Percentiles rank a stretch among this genome's conserved stretches.
phyloP scores from a whole-genome alignment of 305 asterid species.

The Plantago coronopus region DNA sequence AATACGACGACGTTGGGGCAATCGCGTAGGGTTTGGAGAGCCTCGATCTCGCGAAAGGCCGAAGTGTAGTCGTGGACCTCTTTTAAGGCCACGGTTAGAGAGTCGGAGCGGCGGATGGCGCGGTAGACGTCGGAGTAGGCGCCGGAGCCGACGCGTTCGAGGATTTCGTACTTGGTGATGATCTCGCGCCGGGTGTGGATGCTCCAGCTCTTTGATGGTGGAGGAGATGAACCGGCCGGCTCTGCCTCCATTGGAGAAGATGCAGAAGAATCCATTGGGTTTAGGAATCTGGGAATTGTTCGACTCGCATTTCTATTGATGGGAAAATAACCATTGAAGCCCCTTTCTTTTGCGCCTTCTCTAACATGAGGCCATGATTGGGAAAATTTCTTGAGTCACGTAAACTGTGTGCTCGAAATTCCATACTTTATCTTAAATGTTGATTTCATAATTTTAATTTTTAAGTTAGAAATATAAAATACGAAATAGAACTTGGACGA shows the following conservation, averaged over 20 bases:
- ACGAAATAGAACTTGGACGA: too few species aligned
- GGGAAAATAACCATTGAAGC: not conserved
- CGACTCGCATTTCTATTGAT: too few species aligned
- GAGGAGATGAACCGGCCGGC: slow-evolving; percentile 12
- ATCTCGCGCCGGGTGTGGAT: slow-evolving; percentile 80
- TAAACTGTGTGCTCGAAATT: too few species aligned
- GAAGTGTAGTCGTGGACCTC: slow-evolving; percentile 92
- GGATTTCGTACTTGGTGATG: slow-evolving; percentile 65
- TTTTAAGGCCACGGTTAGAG: slow-evolving; percentile 69
- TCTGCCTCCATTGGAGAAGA: not conserved
- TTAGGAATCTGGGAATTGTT: not conserved
- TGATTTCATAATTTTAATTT: too few species aligned
- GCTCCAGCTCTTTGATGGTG: slow-evolving; percentile 92
- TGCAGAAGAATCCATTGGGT: not conserved
- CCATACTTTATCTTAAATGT: too few species aligned
- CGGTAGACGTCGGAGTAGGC: slow-evolving; percentile 92
- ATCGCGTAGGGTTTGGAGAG: slow-evolving; percentile 61
- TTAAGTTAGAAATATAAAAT: too few species aligned
- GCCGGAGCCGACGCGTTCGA: slow-evolving; percentile 81
- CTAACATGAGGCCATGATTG: not conserved
- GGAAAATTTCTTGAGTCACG: too few species aligned
- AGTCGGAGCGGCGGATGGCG: slow-evolving; percentile 74
- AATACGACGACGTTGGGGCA: slow-evolving; percentile 67
- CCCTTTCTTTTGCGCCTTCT: not conserved
- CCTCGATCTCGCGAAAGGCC: slow-evolving; percentile 78